These are phyloP conservation scores for Colletotrichum tamarilloi DNA, from an alignment of 2,329 filamentous ascomycete species.

Conservation along the genomic window DNA sequence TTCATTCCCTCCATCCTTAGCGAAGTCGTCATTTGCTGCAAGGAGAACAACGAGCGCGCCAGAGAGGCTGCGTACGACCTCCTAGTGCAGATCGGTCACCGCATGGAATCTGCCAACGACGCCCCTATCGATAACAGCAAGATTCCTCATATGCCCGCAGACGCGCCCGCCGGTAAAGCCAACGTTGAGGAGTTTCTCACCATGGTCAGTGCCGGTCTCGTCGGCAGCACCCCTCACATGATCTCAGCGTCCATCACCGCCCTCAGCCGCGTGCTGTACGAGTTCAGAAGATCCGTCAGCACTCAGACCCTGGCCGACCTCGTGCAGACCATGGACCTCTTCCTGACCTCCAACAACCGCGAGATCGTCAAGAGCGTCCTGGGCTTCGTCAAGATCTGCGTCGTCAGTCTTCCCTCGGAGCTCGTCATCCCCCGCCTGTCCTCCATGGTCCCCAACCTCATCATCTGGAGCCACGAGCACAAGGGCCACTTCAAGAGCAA, in stretches of 20 bases:
- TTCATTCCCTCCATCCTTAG: slow-evolving; percentile 93
- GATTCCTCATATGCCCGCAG: slow-evolving; percentile 85
- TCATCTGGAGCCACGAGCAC: slow-evolving; percentile 98
- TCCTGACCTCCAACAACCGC: slow-evolving; percentile 94
- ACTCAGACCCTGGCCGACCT: slow-evolving; percentile 81
- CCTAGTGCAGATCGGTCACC: slow-evolving; percentile 87
- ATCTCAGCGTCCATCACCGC: slow-evolving; percentile 97
- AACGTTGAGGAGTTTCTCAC: slow-evolving; percentile 96
- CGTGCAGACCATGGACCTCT: slow-evolving; percentile 94
- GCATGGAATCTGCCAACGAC: slow-evolving; percentile 74
- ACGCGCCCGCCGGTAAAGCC: slow-evolving; percentile 81
- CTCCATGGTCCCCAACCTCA: slow-evolving; percentile 86
- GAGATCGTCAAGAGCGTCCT: slow-evolving; percentile 96
- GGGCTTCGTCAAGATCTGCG: slow-evolving; percentile 95
- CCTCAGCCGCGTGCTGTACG: slow-evolving; percentile 90
- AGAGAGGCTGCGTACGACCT: slow-evolving; percentile 90
- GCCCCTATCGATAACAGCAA: slow-evolving; percentile 86
- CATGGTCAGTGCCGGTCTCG: slow-evolving; percentile 96
- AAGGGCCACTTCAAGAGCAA: slow-evolving; percentile 97
- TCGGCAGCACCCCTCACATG: slow-evolving; percentile 94
- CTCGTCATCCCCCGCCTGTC: slow-evolving; percentile 82
- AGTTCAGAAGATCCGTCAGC: slow-evolving; percentile 81
- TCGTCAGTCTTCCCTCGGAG: slow-evolving; percentile 84
- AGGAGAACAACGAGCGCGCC: slow-evolving; percentile 97
- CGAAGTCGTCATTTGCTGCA: slow-evolving; percentile 95